A percentile compares a stretch with the other conserved stretches of the same genome.
These are phyloP conservation scores for Alternaria postmessia DNA, from an alignment of 2,329 filamentous ascomycete species.

Conservation along the genomic window DNA sequence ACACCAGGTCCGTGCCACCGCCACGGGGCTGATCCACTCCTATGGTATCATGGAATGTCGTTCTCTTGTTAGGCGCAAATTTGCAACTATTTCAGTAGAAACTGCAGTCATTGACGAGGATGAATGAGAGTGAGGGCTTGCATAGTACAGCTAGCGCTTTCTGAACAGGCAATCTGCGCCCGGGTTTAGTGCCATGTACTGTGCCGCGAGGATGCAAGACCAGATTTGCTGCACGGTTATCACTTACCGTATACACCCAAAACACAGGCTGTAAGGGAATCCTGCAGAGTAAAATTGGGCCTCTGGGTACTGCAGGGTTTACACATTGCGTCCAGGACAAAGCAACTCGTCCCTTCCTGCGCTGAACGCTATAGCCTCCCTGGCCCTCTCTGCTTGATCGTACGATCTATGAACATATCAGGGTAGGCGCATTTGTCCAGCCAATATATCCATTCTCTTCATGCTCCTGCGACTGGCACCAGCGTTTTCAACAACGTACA, in stretches of 20 bases:
- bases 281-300: background rate
- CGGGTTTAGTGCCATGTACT: background rate
- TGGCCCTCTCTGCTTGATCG: background rate
- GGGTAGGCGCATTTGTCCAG: background rate
- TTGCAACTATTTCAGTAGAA: background rate
- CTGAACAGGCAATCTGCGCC: no score
- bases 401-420: background rate
- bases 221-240: background rate
- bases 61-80: background rate
- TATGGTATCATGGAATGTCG: background rate
- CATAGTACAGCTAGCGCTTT: background rate
- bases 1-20: constrained; percentile 23
- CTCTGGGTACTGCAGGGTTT: background rate
- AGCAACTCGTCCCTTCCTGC: background rate
- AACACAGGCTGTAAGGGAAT: background rate
- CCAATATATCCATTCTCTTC: background rate
- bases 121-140: background rate
- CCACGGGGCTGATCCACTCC: constrained; percentile 5
- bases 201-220: constrained; percentile 2
- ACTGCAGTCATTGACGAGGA: background rate
- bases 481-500: background rate
- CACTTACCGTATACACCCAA: background rate
- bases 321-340: background rate
- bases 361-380: background rate
- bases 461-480: background rate